Evolutionary conservation across 768 basidiomycete genomes (phyloP).

Genomic region (Pleurotus salmoneostramineus): DNA sequence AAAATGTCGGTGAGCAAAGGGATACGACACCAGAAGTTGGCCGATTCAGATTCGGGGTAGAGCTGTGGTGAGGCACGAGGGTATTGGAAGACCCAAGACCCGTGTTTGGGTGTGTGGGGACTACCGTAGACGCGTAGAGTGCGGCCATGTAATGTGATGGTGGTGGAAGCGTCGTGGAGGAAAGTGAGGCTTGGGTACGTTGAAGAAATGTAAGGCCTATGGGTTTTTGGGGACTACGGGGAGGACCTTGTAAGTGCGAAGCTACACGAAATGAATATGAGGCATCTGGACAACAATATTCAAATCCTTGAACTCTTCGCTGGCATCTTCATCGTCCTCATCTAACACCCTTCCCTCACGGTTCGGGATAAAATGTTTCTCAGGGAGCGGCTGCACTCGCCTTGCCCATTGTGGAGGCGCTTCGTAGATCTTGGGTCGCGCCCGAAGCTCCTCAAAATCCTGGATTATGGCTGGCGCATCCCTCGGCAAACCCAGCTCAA

Average conservation of each 20-base stretch:
- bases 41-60: conserved; percentile 3
- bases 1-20: conserved; percentile 32
- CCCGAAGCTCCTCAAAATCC: conserved; percentile 25
- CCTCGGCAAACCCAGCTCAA: conserved; percentile 25
- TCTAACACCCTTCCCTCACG: conserved; percentile 7
- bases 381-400: conserved; percentile 12
- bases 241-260: neutral
- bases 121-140: conserved; percentile 31
- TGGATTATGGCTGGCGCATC: conserved; percentile 27
- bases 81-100: conserved; percentile 33
- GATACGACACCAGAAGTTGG: conserved; percentile 22
- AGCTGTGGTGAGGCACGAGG: conserved; percentile 14
- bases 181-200: conserved; percentile 28
- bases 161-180: conserved; percentile 28
- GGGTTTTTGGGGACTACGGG: too few species aligned
- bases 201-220: neutral
- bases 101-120: conserved; percentile 33
- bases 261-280: conserved; percentile 5
- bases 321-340: conserved; percentile 4
- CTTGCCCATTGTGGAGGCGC: conserved; percentile 21
- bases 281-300: conserved; percentile 7
- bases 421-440: conserved; percentile 24
- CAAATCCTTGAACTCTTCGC: conserved; percentile 8
- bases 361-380: conserved; percentile 17
- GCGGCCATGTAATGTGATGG: conserved; percentile 24